These are phyloP conservation scores for Limonium bicolor DNA, from an alignment of 148 eudicot genomes.

Conservation along the genomic window DNA sequence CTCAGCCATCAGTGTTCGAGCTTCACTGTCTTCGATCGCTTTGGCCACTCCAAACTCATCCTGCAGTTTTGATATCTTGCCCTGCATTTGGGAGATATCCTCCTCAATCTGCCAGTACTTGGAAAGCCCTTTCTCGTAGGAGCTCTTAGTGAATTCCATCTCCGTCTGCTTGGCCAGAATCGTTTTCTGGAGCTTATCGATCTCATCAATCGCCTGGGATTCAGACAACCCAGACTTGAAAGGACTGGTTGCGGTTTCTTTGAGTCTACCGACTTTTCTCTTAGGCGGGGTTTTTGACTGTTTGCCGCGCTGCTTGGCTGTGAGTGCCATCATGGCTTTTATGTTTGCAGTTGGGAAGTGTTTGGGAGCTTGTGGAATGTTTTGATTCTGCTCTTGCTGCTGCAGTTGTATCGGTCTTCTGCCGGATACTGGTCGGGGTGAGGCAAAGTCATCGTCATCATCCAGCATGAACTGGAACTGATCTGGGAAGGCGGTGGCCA, in stretches of 20 bases:
- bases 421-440: conserved; percentile 20
- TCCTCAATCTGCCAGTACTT: conserved; percentile 76
- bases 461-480: conserved; percentile 44
- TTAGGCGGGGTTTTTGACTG: not conserved
- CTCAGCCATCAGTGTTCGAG: conserved; percentile 69
- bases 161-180: conserved; percentile 73
- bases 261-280: not conserved
- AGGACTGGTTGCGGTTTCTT: not conserved
- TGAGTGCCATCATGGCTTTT: conserved; percentile 39
- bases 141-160: conserved; percentile 85
- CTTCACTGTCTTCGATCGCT: conserved; percentile 73
- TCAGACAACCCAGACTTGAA: conserved; percentile 59
- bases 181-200: conserved; percentile 73
- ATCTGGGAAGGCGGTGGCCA: conserved; percentile 82
- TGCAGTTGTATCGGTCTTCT: conserved; percentile 5
- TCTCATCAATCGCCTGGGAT: conserved; percentile 54
- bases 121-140: conserved; percentile 63
- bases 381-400: conserved; percentile 8
- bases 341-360: conserved; percentile 30
- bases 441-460: conserved; percentile 48
- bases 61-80: conserved; percentile 47
- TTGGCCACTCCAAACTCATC: conserved; percentile 59
- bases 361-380: conserved; percentile 44
- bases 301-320: too few species aligned
- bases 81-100: conserved; percentile 47